These are phyloP conservation scores for Tolypocladium paradoxum DNA, from an alignment of 2,329 filamentous ascomycete genomes.

Conservation along the genomic window DNA sequence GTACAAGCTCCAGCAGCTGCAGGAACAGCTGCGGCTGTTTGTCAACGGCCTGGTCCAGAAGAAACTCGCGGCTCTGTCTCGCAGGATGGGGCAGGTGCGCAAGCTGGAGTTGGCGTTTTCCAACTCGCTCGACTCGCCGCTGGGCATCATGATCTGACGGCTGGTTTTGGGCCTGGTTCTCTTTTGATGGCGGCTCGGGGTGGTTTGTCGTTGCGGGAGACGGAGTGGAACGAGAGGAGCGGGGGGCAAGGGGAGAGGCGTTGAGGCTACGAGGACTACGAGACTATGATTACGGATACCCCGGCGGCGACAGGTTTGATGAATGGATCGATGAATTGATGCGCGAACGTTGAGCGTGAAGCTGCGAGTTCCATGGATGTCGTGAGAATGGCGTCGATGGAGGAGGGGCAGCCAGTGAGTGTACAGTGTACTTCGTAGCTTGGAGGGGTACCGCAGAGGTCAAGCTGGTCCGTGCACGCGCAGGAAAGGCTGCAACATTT, in stretches of 20 bases:
- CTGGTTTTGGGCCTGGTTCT: no score
- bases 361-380: background rate
- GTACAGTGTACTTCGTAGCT: no score
- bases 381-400: background rate
- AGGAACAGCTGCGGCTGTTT: background rate
- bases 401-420: background rate
- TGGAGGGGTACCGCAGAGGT: background rate
- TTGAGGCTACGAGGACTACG: background rate
- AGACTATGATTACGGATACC: background rate
- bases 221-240: background rate
- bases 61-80: background rate
- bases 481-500: constrained; percentile 36
- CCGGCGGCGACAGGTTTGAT: background rate
- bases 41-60: background rate
- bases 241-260: background rate
- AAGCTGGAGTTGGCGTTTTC: background rate
- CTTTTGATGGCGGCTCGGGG: background rate
- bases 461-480: constrained; percentile 1
- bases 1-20: background rate
- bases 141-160: background rate
- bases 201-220: background rate
- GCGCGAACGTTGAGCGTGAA: background rate
- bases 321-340: background rate
- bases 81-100: background rate
- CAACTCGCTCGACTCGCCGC: background rate